Percentiles rank a stretch among this genome's conserved stretches.
Conservation (phyloP, 163 green algal species). For the Coccomyxa subellipsoidea region DNA sequence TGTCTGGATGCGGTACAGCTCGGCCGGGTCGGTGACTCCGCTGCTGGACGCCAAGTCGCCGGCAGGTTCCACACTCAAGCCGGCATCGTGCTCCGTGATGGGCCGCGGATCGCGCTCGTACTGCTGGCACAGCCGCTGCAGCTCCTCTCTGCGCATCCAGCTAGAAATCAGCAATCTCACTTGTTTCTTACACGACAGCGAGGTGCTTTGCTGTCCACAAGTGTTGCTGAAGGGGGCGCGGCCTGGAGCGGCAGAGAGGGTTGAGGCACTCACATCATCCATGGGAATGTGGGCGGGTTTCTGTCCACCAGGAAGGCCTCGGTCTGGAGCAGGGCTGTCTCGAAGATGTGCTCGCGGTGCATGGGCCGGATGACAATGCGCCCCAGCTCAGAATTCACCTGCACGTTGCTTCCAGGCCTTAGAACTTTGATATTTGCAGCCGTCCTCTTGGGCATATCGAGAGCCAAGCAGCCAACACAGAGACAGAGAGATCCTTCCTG, state of each 20-base stretch:
- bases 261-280: conserved; percentile 16
- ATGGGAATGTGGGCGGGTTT: conserved; percentile 11
- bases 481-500: not conserved
- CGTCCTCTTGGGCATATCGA: not conserved
- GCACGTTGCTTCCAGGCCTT: not conserved
- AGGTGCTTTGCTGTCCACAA: too few relatives aligned
- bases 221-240: too few relatives aligned
- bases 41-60: not conserved
- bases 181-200: too few relatives aligned
- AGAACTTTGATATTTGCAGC: too few relatives aligned
- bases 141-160: conserved; percentile 14
- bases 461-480: too few relatives aligned
- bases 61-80: not conserved
- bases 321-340: conserved; percentile 7
- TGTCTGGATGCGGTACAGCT: not conserved
- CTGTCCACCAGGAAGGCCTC: conserved; percentile 15
- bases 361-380: conserved; percentile 9
- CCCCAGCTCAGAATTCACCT: not conserved
- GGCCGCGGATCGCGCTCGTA: not conserved
- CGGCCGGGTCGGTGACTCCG: not conserved
- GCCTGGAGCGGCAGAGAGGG: not conserved
- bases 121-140: not conserved
- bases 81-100: not conserved
- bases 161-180: too few relatives aligned
- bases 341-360: conserved; percentile 17